These are phyloP conservation scores for Chlorophyllum brunneum DNA, from an alignment of 768 basidiomycete genomes.

Conservation along the genomic window DNA sequence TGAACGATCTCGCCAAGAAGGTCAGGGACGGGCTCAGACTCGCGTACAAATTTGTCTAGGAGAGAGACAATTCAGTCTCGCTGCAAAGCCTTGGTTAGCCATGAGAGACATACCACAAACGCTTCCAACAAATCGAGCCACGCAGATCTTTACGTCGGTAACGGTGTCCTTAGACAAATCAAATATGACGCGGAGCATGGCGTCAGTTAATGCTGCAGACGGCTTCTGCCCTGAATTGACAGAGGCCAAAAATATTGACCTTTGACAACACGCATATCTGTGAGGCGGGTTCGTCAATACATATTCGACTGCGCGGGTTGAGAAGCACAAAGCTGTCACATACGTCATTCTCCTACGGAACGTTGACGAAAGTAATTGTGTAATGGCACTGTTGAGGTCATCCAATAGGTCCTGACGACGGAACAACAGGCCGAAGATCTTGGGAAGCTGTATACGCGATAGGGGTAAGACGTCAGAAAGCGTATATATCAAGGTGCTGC, in stretches of 20 bases:
- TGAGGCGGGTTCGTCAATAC: constrained; percentile 11
- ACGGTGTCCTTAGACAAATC: constrained; percentile 62
- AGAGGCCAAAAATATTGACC: constrained; percentile 46
- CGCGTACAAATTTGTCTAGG: constrained; percentile 26
- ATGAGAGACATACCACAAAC: constrained; percentile 45
- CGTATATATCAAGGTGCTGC: constrained; percentile 9
- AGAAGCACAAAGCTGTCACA: constrained; percentile 23
- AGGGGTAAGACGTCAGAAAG: neutral
- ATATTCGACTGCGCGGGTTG: constrained; percentile 7
- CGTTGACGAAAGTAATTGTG: constrained; percentile 12
- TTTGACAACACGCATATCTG: constrained; percentile 75
- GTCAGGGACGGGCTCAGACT: constrained; percentile 28
- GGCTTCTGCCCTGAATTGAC: constrained; percentile 26
- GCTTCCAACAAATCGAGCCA: constrained; percentile 67
- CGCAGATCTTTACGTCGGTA: constrained; percentile 80
- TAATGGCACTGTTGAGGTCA: constrained; percentile 37
- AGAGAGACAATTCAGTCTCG: constrained; percentile 8
- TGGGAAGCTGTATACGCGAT: constrained; percentile 40
- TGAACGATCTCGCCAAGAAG: constrained; percentile 36
- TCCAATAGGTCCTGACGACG: constrained; percentile 30
- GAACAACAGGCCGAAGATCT: constrained; percentile 30
- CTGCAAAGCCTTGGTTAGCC: constrained; percentile 3
- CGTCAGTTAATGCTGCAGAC: constrained; percentile 37
- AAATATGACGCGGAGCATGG: constrained; percentile 53
- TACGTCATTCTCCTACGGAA: constrained; percentile 68